These are phyloP conservation scores for Colletotrichum plurivorum DNA, from an alignment of 2,329 filamentous ascomycete species.

Conservation along the genomic window DNA sequence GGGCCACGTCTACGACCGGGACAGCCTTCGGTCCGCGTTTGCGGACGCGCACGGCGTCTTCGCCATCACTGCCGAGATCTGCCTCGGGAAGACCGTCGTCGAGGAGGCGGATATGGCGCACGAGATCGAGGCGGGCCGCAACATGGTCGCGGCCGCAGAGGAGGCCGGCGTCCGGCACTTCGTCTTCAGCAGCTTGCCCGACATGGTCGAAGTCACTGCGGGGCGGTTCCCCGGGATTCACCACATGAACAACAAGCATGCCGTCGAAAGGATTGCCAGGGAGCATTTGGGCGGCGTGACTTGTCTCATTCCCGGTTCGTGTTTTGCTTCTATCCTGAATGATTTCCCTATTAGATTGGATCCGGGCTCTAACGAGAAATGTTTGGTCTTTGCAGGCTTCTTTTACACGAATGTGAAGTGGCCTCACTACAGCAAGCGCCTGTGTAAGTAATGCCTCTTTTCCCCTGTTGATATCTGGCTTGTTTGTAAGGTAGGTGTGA, in stretches of 20 bases:
- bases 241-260: conserved; percentile 16
- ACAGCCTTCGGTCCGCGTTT: not conserved
- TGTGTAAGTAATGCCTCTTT: too few species aligned
- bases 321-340: too few species aligned
- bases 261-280: conserved; percentile 10
- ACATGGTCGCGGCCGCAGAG: conserved; percentile 13
- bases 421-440: too few species aligned
- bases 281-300: conserved; percentile 4
- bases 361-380: not conserved
- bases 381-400: not conserved
- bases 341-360: not conserved
- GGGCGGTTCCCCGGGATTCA: conserved; percentile 2
- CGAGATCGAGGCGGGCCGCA: conserved; percentile 8
- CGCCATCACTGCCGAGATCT: not conserved
- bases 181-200: conserved; percentile 20
- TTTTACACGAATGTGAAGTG: not conserved
- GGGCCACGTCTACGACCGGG: not conserved
- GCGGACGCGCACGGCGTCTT: conserved; percentile 5
- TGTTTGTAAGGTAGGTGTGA: too few species aligned
- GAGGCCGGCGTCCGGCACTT: conserved; percentile 17
- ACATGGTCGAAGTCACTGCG: conserved; percentile 3
- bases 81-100: not conserved
- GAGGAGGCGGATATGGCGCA: conserved; percentile 2
- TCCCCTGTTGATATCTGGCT: too few species aligned
- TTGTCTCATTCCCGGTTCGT: conserved; percentile 9